Base-by-base conservation (phyloP, 2,329 filamentous ascomycete genomes). In the Trichophyton verrucosum region DNA sequence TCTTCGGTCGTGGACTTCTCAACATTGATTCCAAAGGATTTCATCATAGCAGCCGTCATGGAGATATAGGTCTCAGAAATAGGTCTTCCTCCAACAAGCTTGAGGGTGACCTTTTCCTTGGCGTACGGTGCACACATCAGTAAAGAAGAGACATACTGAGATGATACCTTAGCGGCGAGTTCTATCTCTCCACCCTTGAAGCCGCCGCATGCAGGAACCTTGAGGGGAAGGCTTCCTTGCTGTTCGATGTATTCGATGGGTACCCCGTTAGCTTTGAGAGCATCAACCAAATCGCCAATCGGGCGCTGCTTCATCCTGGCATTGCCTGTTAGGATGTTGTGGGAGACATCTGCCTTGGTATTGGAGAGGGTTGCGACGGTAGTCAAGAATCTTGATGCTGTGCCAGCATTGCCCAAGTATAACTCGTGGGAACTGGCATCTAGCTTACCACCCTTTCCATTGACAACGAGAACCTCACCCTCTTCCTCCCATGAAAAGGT, bases 11-110 rank as follows among this genome's bases (percentile, higher is more conserved):
- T 74, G 7, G 91, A 95, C 67, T 83, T 85, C 64, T 84, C 80
- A 11, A 96, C 94, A 44, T 85, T 73, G 46, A 99, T 83, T 57
- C 94, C 94, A 69, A 99, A 99, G 1, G 88, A 82, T 60, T 82
- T 82, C 94, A 99, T 99, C 92, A 99, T 99, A 15, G 91, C 83
- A 59, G 95, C 91, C 1, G 94, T 99, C 92, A 99, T 97, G 72
- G 99, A 91, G 69, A 99, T 97, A 73, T 99, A 99, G 1, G 86
- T 85, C 72, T 97, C 91, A 1, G 92, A 97, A 65, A 99, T 96
- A 49, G 94, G 92, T 73, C 96, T 97, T 60, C 91, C 94, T n/a
- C 94, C 94, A 11, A 97, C 87, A 44, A 99, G 81, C 46, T 86
- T 87, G 65, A 99, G 77, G 0, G 90, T 96, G 42, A 99, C 91